Base-by-base conservation (phyloP, 164 flowering plant species). In the Chimonanthus praecox region DNA sequence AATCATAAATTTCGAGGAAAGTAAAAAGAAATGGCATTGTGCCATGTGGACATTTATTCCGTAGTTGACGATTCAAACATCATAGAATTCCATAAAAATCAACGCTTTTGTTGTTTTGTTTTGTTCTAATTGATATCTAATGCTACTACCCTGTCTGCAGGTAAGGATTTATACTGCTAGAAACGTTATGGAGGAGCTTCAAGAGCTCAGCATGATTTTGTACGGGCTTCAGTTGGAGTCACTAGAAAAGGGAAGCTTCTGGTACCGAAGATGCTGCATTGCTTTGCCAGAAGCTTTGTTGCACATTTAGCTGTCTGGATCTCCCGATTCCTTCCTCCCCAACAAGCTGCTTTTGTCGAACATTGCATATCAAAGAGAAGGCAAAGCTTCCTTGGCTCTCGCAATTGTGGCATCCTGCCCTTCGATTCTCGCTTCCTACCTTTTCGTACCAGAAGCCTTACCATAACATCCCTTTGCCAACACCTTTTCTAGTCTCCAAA, bases 351-450 rank as follows among this genome's bases (percentile, higher is more conserved):
- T 68, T 83, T 89, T 71, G 87, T 91, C 2, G 89, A 89, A 74
- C 82, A 85, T 65, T 86, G 93, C 76, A 78, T 86, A 64, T 82
- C 88, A 9, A 84, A 82, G 73, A 85, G 90, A 72, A 81, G 87
- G 67, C 88, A 86, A 60, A 84, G 85, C 77, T 79, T 86, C 61
- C 86, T 90, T 45, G 82, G 83, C 64, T 85, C 87, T 15, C 87
- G 88, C 18, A 88, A 82, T 76, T 88, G 88, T 73, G 88, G 84
- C 47, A 80, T 91, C 70, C 83, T 89, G 16, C 87, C 93, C 3
- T 91, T 89, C 73, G 90, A 91, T 76, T 89, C 90, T 47, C 89
- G 83, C 11, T 91, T 91, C 73, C 89, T 91, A 88, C 79, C 84
- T 91, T 6, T 87, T 91, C 82, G 73, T 87, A 33, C 96, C 89